Evolutionary conservation across 768 basidiomycete species (phyloP).

Genomic region (Tricholoma hemisulphureum): DNA sequence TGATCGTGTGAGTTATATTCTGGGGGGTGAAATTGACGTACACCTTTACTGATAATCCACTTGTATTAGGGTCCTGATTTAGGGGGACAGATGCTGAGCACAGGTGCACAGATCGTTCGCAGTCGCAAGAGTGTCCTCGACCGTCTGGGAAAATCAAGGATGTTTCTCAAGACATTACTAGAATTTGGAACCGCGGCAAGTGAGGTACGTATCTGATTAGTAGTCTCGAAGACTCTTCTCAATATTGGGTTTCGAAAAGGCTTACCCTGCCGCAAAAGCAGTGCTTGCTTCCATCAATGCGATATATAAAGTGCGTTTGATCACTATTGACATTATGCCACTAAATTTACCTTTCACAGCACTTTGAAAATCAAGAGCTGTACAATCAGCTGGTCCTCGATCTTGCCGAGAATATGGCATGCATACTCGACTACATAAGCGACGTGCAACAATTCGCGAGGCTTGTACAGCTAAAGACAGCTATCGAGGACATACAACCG

Average conservation of each 20-base stretch:
- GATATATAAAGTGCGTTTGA: background rate
- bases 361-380: too few species aligned
- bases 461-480: background rate
- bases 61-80: background rate
- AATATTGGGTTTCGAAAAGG: background rate
- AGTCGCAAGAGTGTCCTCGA: background rate
- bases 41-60: background rate
- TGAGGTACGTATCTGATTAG: background rate
- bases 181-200: background rate
- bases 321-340: background rate
- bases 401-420: slow-evolving; percentile 22
- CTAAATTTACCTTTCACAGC: background rate
- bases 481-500: too few species aligned
- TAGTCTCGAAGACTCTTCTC: background rate
- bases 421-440: slow-evolving; percentile 17
- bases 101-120: background rate
- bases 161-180: background rate
- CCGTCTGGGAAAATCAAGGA: background rate
- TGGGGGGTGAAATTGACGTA: too few species aligned
- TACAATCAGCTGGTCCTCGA: background rate
- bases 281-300: background rate
- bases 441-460: slow-evolving; percentile 24
- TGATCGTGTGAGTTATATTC: too few species aligned
- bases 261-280: background rate
- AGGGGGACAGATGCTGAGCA: background rate